These are phyloP conservation scores for Thalassiosira profunda DNA, from an alignment of 108 stramenopile species.

Conservation along the genomic window DNA sequence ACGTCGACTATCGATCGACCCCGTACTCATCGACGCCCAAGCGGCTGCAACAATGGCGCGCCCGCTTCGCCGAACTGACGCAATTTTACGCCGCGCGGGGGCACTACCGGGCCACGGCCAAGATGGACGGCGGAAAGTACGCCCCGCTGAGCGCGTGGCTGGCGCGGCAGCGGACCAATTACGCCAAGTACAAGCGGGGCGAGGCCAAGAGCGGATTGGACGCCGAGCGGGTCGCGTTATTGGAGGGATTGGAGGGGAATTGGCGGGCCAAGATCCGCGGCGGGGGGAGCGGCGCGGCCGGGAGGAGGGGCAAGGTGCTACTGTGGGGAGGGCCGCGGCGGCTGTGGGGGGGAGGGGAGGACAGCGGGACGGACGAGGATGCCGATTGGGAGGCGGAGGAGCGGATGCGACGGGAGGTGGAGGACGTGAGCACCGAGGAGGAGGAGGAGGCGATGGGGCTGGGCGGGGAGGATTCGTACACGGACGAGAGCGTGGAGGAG, in stretches of 20 bases:
- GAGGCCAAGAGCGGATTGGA: conserved; percentile 4
- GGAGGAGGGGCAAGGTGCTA: too few species aligned
- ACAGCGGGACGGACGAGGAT: too few species aligned
- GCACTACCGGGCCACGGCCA: background rate
- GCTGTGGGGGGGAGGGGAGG: too few species aligned
- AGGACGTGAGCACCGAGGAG: background rate
- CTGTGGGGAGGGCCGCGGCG: too few species aligned
- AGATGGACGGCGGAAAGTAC: background rate
- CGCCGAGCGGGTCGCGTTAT: background rate
- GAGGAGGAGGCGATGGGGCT: background rate
- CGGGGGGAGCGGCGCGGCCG: background rate
- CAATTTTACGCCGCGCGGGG: background rate
- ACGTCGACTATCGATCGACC: background rate
- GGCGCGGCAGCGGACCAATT: background rate
- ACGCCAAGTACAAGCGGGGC: background rate
- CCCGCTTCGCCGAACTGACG: background rate
- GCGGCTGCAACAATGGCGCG: background rate
- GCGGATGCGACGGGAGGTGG: background rate
- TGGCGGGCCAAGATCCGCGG: background rate
- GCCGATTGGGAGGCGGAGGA: background rate
- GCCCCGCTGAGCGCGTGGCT: background rate
- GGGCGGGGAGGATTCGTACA: background rate
- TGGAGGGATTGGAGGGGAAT: background rate
- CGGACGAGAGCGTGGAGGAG: background rate
- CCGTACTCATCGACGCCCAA: background rate